phyloP scores from a whole-genome alignment of 2,329 filamentous ascomycete species.

The Colletotrichum agaves region DNA sequence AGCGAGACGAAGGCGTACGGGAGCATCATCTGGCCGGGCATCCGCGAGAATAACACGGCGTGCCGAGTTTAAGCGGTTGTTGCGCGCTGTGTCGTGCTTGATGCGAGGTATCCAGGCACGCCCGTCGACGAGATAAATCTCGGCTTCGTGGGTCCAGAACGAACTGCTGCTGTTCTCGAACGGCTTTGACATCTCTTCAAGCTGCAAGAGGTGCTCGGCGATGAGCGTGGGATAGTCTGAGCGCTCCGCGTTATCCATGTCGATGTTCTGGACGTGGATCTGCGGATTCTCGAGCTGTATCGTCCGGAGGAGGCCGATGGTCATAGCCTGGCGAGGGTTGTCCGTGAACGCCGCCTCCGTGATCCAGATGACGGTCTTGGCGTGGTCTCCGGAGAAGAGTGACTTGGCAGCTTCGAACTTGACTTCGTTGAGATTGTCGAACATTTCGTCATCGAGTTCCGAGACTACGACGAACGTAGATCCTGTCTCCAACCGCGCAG shows the following conservation, averaged over 20 bases:
- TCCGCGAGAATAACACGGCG: conserved; percentile 1
- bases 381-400: conserved; percentile 20
- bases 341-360: conserved; percentile 35
- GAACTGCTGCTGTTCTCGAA: neutral
- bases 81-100: conserved; percentile 21
- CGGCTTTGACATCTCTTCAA: neutral
- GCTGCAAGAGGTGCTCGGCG: neutral
- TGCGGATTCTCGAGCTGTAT: conserved; percentile 21
- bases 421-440: conserved; percentile 42
- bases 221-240: neutral
- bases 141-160: conserved; percentile 6
- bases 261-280: conserved; percentile 21
- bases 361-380: conserved; percentile 40
- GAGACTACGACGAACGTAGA: conserved; percentile 28
- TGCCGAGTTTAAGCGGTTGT: conserved; percentile 15
- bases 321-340: conserved; percentile 39
- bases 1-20: neutral
- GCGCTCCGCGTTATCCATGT: conserved; percentile 13
- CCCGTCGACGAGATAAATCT: conserved; percentile 2
- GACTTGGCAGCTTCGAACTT: conserved; percentile 1
- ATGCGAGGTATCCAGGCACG: conserved; percentile 16
- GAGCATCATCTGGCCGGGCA: neutral
- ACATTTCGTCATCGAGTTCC: conserved; percentile 41
- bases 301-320: conserved; percentile 26
- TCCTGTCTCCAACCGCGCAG: neutral